Evolutionary conservation across 805 yeast species (phyloP).

Genomic region (Saccharomycopsis sp.): DNA sequence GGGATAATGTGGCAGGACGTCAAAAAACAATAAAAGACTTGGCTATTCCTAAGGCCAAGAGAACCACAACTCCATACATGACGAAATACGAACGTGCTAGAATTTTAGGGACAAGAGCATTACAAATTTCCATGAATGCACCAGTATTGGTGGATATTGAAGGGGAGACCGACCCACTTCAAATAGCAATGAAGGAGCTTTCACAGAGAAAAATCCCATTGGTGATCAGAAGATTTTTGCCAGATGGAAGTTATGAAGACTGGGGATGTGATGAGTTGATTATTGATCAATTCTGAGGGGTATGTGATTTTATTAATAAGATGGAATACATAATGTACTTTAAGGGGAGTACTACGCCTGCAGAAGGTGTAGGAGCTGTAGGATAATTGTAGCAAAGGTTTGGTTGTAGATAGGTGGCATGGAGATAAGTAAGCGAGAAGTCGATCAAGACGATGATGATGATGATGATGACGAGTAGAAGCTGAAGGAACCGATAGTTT

Average conservation of each 20-base stretch:
- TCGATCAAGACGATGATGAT: no score
- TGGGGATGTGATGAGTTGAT: conserved; percentile 99
- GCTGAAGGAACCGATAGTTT: no score
- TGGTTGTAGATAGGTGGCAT: no score
- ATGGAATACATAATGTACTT: no score
- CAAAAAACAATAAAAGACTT: conserved; percentile 60
- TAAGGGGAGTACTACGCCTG: no score
- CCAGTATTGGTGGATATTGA: conserved; percentile 97
- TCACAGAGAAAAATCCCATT: conserved; percentile 92
- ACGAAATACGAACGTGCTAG: conserved; percentile 98
- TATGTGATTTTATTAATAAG: not conserved
- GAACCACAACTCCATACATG: conserved; percentile 98
- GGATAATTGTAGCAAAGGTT: not conserved
- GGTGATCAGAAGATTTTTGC: conserved; percentile 91
- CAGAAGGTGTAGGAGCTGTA: not conserved
- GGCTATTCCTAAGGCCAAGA: conserved; percentile 81
- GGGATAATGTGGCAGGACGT: conserved; percentile 58
- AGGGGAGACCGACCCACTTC: conserved; percentile 98
- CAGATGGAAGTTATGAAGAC: conserved; percentile 95
- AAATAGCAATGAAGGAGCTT: conserved; percentile 95
- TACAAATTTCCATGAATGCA: conserved; percentile 96
- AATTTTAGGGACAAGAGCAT: conserved; percentile 93
- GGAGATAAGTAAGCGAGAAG: no score
- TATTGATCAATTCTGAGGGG: conserved; percentile 46
- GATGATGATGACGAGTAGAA: no score